Evolutionary conservation across 495 filamentous ascomycete genomes (phyloP), one percentile per base, ranked within the genome.

Genomic region (Penicillium argentinense): DNA sequence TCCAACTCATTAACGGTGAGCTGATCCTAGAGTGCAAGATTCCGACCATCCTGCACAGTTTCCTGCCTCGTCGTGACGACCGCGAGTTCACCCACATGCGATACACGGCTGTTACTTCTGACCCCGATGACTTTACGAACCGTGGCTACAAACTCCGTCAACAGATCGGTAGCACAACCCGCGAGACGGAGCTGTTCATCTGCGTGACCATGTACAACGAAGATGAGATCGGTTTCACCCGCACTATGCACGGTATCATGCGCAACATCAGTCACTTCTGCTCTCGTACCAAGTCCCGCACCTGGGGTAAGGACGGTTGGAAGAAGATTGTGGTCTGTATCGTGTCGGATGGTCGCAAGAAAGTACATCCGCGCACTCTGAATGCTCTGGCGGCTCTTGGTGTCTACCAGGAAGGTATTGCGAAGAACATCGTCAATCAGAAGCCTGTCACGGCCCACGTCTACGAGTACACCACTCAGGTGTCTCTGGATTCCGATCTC

Each of bases 151-250:
- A 95, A 65, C 66, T 99, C 56, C 86, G 95, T n/a, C 95, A 97
- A 67, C 91, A 95, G 62, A 88, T 97, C 45, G 88, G 89, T 4
- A 80, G 68, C 41, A 97, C 89, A 0, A 71, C 81, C 25, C 79
- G 95, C 47, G 93, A 99, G 63, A 99, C 95, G n/a, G 95, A 99
- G 63, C 71, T 99, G 21, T 93, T 99, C 62, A 96, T 99, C 49
- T 96, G 92, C 66, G 75, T 99, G 18, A 99, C 95, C 25, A 99
- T 99, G 93, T 97, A 80, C 74, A 99, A 99, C 67, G 95, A 99
- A 64, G 85, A 97, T 63, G 95, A 99, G 66, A 87, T 93, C 53
- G 81, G 86, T 57, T 97, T 99, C 57, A 96, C 93, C 7, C 81
- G 95, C 13, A 99, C 95, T 1, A 97, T 99, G 95, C 91, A 97